Base-by-base conservation (phyloP, 495 filamentous ascomycete genomes). In the Podospora bellae-mahoneyi region DNA sequence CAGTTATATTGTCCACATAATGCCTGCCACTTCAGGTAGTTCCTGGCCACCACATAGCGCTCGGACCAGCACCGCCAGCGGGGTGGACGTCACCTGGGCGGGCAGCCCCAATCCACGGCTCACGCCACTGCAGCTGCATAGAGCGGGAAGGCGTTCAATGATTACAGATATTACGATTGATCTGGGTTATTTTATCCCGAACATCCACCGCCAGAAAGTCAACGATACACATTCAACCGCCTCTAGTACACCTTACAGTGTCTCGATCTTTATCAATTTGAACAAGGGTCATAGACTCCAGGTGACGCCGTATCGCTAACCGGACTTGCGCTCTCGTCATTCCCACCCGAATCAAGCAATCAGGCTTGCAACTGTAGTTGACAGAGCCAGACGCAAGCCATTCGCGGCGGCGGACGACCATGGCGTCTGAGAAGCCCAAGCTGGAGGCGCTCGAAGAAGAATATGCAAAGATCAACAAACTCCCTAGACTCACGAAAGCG, bases 401-500 rank as follows among this genome's bases (percentile, higher is more conserved):
- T 48, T 48, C 9, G 39, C 13, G 39, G 9, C 15, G 39, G 39
- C 39, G 39, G 39, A 20, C 55, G n/a, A 34, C 20, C 26, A 72
- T 70, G 68, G 65, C 64, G 39, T 54, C 48, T 7, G 65, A 66
- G n/a, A 66, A 66, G 27, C 65, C 65, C 55, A 71, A 66, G 63
- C 27, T 77, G 28, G 70, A 71, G 18, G 32, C 60, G 28, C 86
- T 97, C 48, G 83, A 92, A 72, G 86, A 87, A 69, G 92, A 94
- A 69, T 84, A 93, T 66, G 85, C 88, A 59, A 84, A 87, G 72
- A 84, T 96, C n/a, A 82, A 80, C 67, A 88, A 85, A 76, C 86
- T 84, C 71, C 82, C 85, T n/a, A 92, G 91, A 72, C 86, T 93
- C 18, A 85, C 84, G 1, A 85, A 90, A 68, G 90, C 87, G 23